Base-by-base conservation (phyloP, 305 asterid genomes). In the Coffea humblotiana region DNA sequence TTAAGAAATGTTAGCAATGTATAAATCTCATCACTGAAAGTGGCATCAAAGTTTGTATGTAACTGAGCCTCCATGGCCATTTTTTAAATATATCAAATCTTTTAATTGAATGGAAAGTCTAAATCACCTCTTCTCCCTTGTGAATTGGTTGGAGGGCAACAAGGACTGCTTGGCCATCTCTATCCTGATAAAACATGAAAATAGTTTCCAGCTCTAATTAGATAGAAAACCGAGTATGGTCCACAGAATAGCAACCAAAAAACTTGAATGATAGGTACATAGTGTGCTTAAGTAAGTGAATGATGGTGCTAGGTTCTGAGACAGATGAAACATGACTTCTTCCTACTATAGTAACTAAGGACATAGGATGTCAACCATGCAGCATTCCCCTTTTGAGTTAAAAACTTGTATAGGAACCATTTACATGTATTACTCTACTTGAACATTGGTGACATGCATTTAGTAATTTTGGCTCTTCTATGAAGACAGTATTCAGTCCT, bases 151-250 rank as follows among this genome's bases (percentile, higher is more conserved):
- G 89, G 47, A 89, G 83, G 54, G 99, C 92, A 76, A 96, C 23
- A 56, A 92, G 87, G 58, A 90, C 88, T 77, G 97, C 97, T 85
- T 90, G 92, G 71, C 98, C 98, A 88, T 96, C 97, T 85, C 78
- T 80, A 79, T 96, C 99, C 99, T 93, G 86, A 79, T 23, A 21
- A 81, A 79, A 78, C 80, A 76, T 87, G 71, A 47, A 56, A 63
- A 71, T 58, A 75, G 32, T n/a, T 51, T 40, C 51, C 49, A 80
- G 74, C 70, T 64, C 80, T 75, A 23, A 56, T 83, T 54, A 3
- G 19, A 74, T 19, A 29, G 12, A 65, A 9, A 6, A 6, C 61
- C 10, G 2, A 70, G 48, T 2, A 35, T 75, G 5, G 37, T 60
- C n/a, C 1, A 27, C 64, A 25, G 47, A 47, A 16, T 25, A 45